Evolutionary conservation across 129 eudicot species (phyloP).

Genomic region (Helianthus tuberosus): DNA sequence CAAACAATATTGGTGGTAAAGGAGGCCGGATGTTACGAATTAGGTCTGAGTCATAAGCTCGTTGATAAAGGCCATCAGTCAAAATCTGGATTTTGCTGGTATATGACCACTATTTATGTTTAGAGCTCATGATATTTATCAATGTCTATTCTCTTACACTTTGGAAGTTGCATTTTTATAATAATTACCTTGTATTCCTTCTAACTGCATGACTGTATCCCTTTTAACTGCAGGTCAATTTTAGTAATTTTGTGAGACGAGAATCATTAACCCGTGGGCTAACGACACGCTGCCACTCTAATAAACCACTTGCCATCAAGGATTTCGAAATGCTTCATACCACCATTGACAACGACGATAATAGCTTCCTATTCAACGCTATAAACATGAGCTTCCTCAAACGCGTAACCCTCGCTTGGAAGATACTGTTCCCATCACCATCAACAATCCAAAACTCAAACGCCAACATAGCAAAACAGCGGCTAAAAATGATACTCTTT

Average conservation of each 20-base stretch:
- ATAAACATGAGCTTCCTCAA: slow-evolving; percentile 78
- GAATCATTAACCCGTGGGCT: slow-evolving; percentile 23
- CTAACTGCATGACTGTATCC: background rate
- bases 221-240: slow-evolving; percentile 50
- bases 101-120: background rate
- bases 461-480: slow-evolving; percentile 84
- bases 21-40: background rate
- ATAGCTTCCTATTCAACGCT: slow-evolving; percentile 60
- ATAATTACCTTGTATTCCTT: background rate
- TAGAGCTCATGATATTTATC: background rate
- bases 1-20: too few species aligned
- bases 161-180: slow-evolving; percentile 1
- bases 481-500: slow-evolving; percentile 81
- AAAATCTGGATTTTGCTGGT: background rate
- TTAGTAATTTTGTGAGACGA: slow-evolving; percentile 35
- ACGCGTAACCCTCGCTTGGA: slow-evolving; percentile 81
- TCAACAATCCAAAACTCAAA: slow-evolving; percentile 49
- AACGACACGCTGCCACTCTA: slow-evolving; percentile 49
- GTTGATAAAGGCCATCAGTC: slow-evolving; percentile 5
- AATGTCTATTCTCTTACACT: background rate
- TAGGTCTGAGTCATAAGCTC: background rate
- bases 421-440: slow-evolving; percentile 71
- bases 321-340: slow-evolving; percentile 40
- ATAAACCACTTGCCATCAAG: slow-evolving; percentile 43
- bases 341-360: slow-evolving; percentile 55